phyloP scores from a whole-genome alignment of 768 basidiomycete genomes.

The Termitomyces sp. region DNA sequence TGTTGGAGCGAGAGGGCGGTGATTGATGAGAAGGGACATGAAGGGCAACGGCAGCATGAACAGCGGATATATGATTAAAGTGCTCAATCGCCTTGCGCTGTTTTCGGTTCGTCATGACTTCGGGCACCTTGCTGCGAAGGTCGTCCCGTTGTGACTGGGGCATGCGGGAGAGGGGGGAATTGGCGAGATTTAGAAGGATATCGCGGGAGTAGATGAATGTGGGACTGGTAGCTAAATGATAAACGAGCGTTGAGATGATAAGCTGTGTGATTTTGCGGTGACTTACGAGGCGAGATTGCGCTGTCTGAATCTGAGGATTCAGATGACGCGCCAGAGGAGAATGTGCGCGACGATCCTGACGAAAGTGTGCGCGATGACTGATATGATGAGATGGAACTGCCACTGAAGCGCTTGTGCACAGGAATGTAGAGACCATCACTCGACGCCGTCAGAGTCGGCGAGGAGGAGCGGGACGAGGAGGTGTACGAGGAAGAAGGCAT shows the following conservation, averaged over 20 bases:
- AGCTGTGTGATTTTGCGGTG: not conserved
- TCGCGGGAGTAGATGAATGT: constrained; percentile 20
- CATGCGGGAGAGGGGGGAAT: constrained; percentile 21
- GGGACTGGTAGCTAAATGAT: constrained; percentile 5
- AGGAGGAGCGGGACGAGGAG: constrained; percentile 11
- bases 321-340: constrained; percentile 9
- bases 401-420: constrained; percentile 28
- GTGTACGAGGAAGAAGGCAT: constrained; percentile 20
- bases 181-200: constrained; percentile 19
- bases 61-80: constrained; percentile 8
- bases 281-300: constrained; percentile 13
- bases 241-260: not conserved
- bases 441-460: constrained; percentile 14
- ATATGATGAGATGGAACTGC: constrained; percentile 15
- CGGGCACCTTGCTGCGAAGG: constrained; percentile 19
- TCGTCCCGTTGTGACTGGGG: constrained; percentile 16
- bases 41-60: not conserved
- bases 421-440: constrained; percentile 29
- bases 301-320: constrained; percentile 15
- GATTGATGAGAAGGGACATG: not conserved
- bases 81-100: constrained; percentile 23
- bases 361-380: constrained; percentile 4
- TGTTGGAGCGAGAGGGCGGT: not conserved
- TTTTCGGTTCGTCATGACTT: constrained; percentile 22
- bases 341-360: constrained; percentile 4